Base-by-base conservation (phyloP, 208 protist species). In the Porcisia deanei region DNA sequence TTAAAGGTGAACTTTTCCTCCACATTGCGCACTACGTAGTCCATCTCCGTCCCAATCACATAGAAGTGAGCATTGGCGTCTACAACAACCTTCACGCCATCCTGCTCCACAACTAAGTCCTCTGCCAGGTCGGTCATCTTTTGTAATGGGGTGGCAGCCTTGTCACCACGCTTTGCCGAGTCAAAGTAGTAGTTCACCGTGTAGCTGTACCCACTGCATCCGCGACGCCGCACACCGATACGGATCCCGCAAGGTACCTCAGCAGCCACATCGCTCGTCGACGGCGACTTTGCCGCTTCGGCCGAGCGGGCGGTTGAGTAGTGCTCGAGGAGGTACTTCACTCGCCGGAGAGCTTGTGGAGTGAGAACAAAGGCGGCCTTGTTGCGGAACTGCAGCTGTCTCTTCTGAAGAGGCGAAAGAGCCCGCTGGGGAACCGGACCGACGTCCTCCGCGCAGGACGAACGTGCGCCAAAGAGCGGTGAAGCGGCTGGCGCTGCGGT, bases 31-130 rank as follows among this genome's bases (percentile, higher is more conserved):
- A 97, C 90, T 16, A 97, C 85, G 76, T 97, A 99, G 77, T 99
- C 98, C 98, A 99, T 99, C 73, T 98, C 91, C 9, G 98, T 99
- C 9, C 98, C 98, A 79, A 99, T 98, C 18, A 99, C 95, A 74
- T 98, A 98, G 79, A 99, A 97, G 47, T 99, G 88, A 30, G 98
- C 98, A 70, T 97, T 92, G 25, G 79, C 87, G 54, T 98, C 97
- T 14, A 99, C 95, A 52, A 98, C 88, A 2, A 99, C 90, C 77
- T 93, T 97, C 18, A 99, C 88, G 16, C 96, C 97, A 63, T 98
- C 90, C 75, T 98, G 92, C 78, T 95, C 91, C 4, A 99, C 96
- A 12, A 89, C 83, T 20, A 91, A 85, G 76, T 97, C 91, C 49
- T 82, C 73, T 49, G 76, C 67, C 20, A 80, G 39, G 1, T 71